Conservation (phyloP, 164 flowering plant species). For the Vitis amurensis region DNA sequence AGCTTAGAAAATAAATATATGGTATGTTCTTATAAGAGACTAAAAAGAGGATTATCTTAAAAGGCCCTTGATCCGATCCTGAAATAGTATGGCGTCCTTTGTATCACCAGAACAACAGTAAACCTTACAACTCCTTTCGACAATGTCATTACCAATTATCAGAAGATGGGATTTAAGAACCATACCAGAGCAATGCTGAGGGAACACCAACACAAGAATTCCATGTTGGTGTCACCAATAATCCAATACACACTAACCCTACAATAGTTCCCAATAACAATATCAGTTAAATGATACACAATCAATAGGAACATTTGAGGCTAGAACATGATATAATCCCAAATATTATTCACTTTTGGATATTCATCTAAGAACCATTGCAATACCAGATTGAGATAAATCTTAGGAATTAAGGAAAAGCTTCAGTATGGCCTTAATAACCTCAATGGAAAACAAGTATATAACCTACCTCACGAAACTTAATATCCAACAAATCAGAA, state of each 20-base stretch:
- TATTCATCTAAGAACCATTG: slow-evolving; percentile 6
- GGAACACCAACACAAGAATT: slow-evolving; percentile 49
- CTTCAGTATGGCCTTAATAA: slow-evolving; percentile 1
- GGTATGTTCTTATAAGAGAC: neutral
- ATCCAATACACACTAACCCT: slow-evolving; percentile 43
- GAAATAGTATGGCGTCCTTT: neutral
- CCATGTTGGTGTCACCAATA: slow-evolving; percentile 48
- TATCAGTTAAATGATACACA: slow-evolving; percentile 33
- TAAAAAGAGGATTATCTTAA: neutral
- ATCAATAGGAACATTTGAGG: slow-evolving; percentile 20
- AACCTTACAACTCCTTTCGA: slow-evolving; percentile 14
- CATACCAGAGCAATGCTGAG: slow-evolving; percentile 52
- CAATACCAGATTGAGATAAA: slow-evolving; percentile 9
- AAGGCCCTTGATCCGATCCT: neutral
- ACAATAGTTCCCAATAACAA: slow-evolving; percentile 49
- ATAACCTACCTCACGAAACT: slow-evolving; percentile 24
- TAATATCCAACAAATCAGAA: slow-evolving; percentile 27
- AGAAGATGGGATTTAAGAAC: slow-evolving; percentile 25
- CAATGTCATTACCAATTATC: slow-evolving; percentile 22
- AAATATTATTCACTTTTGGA: slow-evolving; percentile 17
- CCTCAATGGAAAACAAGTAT: slow-evolving; percentile 13
- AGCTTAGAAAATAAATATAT: too few relatives aligned
- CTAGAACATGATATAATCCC: slow-evolving; percentile 20
- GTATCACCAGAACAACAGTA: slow-evolving; percentile 11
- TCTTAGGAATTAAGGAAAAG: neutral